Evolutionary conservation across 345 rosid genomes (phyloP).

Genomic region (Arabidopsis thaliana): TAIR10.1 NC_003071.7:19294001-19294500

Average conservation of each 20-base stretch:
- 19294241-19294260: constrained; percentile 2
- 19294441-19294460: not conserved
- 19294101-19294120: constrained; percentile 18
- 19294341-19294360: not conserved
- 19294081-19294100: constrained; percentile 43
- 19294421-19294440: not conserved
- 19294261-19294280: constrained; percentile 1
- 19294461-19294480: not conserved
- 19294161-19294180: not conserved
- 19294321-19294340: not conserved
- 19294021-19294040: constrained; percentile 23
- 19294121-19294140: constrained; percentile 37
- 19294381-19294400: not conserved
- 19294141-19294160: constrained; percentile 5
- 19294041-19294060: constrained; percentile 23
- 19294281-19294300: not conserved
- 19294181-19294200: constrained; percentile 11
- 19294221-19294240: not conserved
- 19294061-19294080: constrained; percentile 30
- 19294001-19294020: constrained; percentile 24
- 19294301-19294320: not conserved
- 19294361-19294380: constrained; percentile 19
- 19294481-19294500: not conserved
- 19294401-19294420: not conserved
- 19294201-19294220: constrained; percentile 19